Evolutionary conservation across 2,329 filamentous ascomycete genomes (phyloP), one percentile per base, ranked within the genome.

Genomic region (Cryphonectria japonica): DNA sequence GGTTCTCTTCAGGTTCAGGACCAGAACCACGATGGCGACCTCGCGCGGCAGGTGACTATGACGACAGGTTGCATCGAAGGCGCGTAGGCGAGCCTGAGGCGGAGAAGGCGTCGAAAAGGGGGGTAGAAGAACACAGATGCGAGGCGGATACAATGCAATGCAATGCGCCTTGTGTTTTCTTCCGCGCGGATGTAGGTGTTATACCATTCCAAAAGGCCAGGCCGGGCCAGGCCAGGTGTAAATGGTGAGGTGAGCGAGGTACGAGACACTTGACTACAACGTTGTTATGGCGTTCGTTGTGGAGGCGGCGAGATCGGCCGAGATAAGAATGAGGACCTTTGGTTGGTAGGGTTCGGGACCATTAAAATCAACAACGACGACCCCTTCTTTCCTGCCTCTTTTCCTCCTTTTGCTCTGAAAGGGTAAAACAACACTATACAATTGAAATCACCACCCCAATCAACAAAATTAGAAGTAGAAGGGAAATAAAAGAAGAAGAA

Each of bases 261-360:
- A n/a, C 52, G 22, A 52, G 50, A 22, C 3, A 26, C 22, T 50
- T 50, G 22, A 50, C 46, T 29, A 29, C 26, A n/a, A 29, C 52
- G 26, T 37, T 39, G 32, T 61, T 37, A 22, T 39, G 59, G 59
- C 59, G 59, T n/a, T 39, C 34, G 59, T 61, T 37, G 59, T 61
- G 32, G 59, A n/a, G 34, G 59, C 34, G 34, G 59, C 59, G 59
- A 61, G 59, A 61, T 61, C 59, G 59, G 59, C 59, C 32, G 59
- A 61, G 59, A 61, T 61, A 39, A 61, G 59, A 61, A 61, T 3
- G 22, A n/a, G 11, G 59, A 16, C 34, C 34, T 37, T 22, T 39
- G 59, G 59, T 39, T 34, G 32, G 32, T 61, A 61, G 34, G 59
- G 26, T 13, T 6, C 26, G 6, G 26, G 29, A 59, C 29, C 34